phyloP scores from a whole-genome alignment of 2,329 filamentous ascomycete species.

The Albophoma yamanashiensis region DNA sequence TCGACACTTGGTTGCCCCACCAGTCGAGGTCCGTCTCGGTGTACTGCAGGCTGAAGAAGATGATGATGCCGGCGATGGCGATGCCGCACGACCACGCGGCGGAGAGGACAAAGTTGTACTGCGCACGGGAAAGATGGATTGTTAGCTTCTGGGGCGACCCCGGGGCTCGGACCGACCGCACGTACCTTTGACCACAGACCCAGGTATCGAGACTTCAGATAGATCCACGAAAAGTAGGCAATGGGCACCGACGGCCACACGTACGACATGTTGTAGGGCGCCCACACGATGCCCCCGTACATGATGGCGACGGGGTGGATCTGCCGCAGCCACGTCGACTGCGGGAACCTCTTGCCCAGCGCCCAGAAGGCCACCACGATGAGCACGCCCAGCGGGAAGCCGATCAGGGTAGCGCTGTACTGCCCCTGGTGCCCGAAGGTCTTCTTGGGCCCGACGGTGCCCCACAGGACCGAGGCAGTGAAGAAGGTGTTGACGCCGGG shows the following conservation, averaged over 20 bases:
- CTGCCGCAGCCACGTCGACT: conserved; percentile 28
- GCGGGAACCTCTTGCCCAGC: conserved; percentile 28
- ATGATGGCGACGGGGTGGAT: conserved; percentile 37
- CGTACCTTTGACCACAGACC: conserved; percentile 41
- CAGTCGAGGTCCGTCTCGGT: conserved; percentile 30
- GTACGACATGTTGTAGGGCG: conserved; percentile 41
- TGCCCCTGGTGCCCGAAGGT: conserved; percentile 37
- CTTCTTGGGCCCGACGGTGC: conserved; percentile 38
- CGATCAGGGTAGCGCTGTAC: conserved; percentile 36
- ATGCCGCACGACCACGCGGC: conserved; percentile 39
- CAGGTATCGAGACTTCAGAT: conserved; percentile 35
- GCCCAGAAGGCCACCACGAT: conserved; percentile 31
- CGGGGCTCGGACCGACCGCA: neutral
- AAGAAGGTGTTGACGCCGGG: conserved; percentile 45
- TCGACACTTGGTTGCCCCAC: conserved; percentile 36
- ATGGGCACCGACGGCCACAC: conserved; percentile 40
- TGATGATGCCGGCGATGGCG: conserved; percentile 38
- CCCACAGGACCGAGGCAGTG: conserved; percentile 45
- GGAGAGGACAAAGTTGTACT: conserved; percentile 44
- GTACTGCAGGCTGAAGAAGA: conserved; percentile 41
- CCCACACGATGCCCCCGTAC: conserved; percentile 34
- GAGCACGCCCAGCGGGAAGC: conserved; percentile 37
- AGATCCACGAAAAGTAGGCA: conserved; percentile 41
- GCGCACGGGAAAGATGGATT: neutral
- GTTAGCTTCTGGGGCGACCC: neutral